Percentiles rank a stretch among this genome's conserved stretches.
These are phyloP conservation scores for Pythium scleroteichum DNA, from an alignment of 352 stramenopile genomes.

Conservation along the genomic window DNA sequence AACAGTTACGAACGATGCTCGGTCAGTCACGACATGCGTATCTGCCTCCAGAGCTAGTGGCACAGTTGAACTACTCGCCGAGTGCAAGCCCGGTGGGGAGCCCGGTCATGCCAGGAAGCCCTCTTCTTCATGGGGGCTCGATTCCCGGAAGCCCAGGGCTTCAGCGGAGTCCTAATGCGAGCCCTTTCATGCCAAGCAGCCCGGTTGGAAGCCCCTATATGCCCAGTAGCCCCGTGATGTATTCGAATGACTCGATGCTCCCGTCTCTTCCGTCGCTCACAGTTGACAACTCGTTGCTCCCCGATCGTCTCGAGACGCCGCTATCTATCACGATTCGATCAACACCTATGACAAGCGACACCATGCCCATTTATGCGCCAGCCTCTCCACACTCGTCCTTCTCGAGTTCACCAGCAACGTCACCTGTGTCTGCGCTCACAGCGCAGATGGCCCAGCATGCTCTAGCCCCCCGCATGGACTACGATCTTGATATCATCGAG, in stretches of 20 bases:
- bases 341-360: slow-evolving; percentile 8
- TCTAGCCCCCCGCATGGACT: slow-evolving; percentile 9
- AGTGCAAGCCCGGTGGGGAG: slow-evolving; percentile 14
- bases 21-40: slow-evolving; percentile 25
- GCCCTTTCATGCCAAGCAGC: slow-evolving; percentile 19
- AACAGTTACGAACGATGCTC: slow-evolving; percentile 48
- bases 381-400: slow-evolving; percentile 19
- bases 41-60: slow-evolving; percentile 14
- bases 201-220: slow-evolving; percentile 11
- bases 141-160: slow-evolving; percentile 11
- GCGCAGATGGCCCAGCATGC: slow-evolving; percentile 9
- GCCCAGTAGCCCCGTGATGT: slow-evolving; percentile 23
- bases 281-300: slow-evolving; percentile 2
- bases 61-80: slow-evolving; percentile 20
- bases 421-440: slow-evolving; percentile 21
- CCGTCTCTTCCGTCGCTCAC: slow-evolving; percentile 13
- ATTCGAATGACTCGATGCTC: slow-evolving; percentile 9
- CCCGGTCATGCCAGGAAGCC: slow-evolving; percentile 18
- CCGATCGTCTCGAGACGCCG: slow-evolving; percentile 10
- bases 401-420: slow-evolving; percentile 11
- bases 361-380: slow-evolving; percentile 21
- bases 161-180: slow-evolving; percentile 3
- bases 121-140: slow-evolving; percentile 6
- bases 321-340: slow-evolving; percentile 24
- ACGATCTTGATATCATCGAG: slow-evolving; percentile 30